phyloP scores from a whole-genome alignment of 768 basidiomycete genomes.

The Tulasnella sp. region DNA sequence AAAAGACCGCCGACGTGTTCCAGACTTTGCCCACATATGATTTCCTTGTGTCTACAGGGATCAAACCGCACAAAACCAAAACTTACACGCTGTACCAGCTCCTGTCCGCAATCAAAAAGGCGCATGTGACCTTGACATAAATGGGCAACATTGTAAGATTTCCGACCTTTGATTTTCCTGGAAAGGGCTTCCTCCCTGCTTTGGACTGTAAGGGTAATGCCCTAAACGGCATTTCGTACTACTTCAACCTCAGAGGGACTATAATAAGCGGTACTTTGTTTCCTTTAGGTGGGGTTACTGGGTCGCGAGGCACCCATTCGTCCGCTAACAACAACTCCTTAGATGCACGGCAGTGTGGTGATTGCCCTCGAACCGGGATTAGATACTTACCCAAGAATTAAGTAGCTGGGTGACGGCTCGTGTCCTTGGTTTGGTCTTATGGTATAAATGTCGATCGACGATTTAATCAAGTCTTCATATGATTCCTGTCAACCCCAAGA shows the following conservation, averaged over 20 bases:
- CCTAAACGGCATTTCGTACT: slow-evolving; percentile 59
- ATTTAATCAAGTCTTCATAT: too few species aligned
- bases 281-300: not conserved
- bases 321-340: not conserved
- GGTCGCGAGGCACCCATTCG: not conserved
- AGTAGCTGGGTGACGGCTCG: not conserved
- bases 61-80: not conserved
- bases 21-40: not conserved
- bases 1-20: not conserved
- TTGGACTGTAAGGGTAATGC: slow-evolving; percentile 50
- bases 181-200: slow-evolving; percentile 55
- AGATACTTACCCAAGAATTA: not conserved
- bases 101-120: not conserved
- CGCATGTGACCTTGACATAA: not conserved
- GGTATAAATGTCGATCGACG: too few species aligned
- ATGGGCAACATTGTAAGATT: too few species aligned
- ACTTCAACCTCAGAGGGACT: slow-evolving; percentile 55
- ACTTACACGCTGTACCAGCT: slow-evolving; percentile 4
- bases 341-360: not conserved
- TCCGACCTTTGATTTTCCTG: not conserved
- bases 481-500: too few species aligned
- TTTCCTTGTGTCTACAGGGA: not conserved
- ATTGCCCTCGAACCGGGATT: not conserved
- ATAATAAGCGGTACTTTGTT: slow-evolving; percentile 57
- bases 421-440: not conserved